A percentile compares a stretch with the other conserved stretches of the same genome.
phyloP scores from a whole-genome alignment of 768 basidiomycete genomes.

The Boletus huronensis region DNA sequence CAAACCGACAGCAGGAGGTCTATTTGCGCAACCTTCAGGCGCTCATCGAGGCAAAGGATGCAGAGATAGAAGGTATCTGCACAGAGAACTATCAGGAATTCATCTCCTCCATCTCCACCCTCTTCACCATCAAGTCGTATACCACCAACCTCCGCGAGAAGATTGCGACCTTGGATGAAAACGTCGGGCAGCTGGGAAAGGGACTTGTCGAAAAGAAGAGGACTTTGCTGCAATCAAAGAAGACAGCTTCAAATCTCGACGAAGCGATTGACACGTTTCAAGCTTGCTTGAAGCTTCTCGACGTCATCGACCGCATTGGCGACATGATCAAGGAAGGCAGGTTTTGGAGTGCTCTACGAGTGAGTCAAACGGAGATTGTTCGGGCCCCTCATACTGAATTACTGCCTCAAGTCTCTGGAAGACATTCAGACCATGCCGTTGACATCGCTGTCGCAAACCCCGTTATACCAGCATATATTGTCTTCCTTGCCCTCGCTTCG shows the following conservation, averaged over 20 bases:
- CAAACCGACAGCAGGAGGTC: constrained; percentile 81
- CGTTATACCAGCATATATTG: constrained; percentile 87
- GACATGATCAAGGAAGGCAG: constrained; percentile 91
- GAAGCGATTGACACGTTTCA: constrained; percentile 96
- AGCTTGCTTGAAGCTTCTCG: constrained; percentile 86
- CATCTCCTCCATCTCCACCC: constrained; percentile 92
- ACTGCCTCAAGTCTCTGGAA: constrained; percentile 74
- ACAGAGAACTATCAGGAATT: constrained; percentile 98
- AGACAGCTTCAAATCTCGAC: constrained; percentile 91
- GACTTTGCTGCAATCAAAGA: constrained; percentile 81
- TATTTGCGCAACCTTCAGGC: constrained; percentile 82
- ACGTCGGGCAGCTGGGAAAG: constrained; percentile 83
- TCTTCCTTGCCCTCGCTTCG: constrained; percentile 90
- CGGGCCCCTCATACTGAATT: constrained; percentile 30
- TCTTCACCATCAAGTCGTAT: constrained; percentile 94
- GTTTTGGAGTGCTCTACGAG: constrained; percentile 96
- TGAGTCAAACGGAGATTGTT: constrained; percentile 40
- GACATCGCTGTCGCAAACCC: constrained; percentile 86
- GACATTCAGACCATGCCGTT: constrained; percentile 91
- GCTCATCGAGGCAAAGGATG: constrained; percentile 93
- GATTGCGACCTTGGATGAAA: constrained; percentile 84
- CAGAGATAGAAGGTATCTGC: constrained; percentile 95
- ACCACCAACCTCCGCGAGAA: constrained; percentile 91
- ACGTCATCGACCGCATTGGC: constrained; percentile 88
- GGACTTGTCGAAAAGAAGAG: constrained; percentile 93